Conservation (phyloP, 495 filamentous ascomycete species). For the Aspergillus carlsbadensis region DNA sequence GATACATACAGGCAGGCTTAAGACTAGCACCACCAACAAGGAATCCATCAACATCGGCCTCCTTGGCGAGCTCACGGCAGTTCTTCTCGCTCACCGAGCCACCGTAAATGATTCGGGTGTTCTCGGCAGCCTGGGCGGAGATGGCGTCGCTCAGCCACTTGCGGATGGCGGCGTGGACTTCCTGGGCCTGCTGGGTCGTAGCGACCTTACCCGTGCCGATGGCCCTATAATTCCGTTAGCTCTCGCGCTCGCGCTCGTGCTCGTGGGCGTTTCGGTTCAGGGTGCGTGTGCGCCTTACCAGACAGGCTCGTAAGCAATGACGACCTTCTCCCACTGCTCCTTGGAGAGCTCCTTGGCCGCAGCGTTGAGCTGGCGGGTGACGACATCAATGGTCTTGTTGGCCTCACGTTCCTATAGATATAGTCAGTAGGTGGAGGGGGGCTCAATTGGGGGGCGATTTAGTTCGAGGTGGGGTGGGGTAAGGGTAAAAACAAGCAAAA, state of each 20-base stretch:
- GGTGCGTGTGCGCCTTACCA: slow-evolving; percentile 53
- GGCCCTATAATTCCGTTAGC: slow-evolving; percentile 49
- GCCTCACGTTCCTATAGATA: slow-evolving; percentile 71
- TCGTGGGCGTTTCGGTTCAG: background rate
- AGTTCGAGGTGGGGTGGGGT: slow-evolving; percentile 20
- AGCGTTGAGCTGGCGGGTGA: slow-evolving; percentile 74
- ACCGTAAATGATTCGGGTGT: slow-evolving; percentile 90
- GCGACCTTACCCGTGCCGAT: slow-evolving; percentile 98
- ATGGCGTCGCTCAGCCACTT: slow-evolving; percentile 79
- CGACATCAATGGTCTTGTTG: slow-evolving; percentile 84
- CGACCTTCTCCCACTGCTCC: slow-evolving; percentile 87
- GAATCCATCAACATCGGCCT: slow-evolving; percentile 96
- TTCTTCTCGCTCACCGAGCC: slow-evolving; percentile 98
- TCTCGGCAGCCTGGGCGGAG: slow-evolving; percentile 66
- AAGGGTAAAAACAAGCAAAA: background rate
- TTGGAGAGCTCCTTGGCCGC: slow-evolving; percentile 60
- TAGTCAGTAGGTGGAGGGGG: slow-evolving; percentile 8
- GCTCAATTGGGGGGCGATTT: background rate
- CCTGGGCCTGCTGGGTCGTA: slow-evolving; percentile 88
- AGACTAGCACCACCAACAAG: slow-evolving; percentile 96
- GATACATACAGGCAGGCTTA: slow-evolving; percentile 89
- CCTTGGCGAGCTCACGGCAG: slow-evolving; percentile 85
- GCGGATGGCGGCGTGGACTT: slow-evolving; percentile 91
- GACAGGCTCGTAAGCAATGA: slow-evolving; percentile 98
- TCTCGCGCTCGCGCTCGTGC: background rate